Percentiles rank a stretch among this genome's conserved stretches.
These are phyloP conservation scores for Epichloe baconii DNA, from an alignment of 2,329 filamentous ascomycete genomes.

Conservation along the genomic window DNA sequence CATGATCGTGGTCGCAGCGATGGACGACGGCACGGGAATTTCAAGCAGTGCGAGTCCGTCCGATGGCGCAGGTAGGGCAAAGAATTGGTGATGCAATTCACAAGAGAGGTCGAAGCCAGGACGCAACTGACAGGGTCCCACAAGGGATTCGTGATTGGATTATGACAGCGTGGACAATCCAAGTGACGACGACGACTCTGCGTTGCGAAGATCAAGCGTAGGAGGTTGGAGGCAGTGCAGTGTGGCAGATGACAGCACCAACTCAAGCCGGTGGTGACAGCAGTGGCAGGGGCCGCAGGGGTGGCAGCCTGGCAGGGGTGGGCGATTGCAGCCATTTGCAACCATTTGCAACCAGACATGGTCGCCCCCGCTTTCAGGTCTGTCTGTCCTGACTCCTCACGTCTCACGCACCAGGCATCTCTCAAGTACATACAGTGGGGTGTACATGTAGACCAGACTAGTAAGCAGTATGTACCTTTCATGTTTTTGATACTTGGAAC, in stretches of 20 bases:
- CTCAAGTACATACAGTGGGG: no score
- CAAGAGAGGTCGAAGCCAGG: constrained; percentile 2
- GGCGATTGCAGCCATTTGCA: no score
- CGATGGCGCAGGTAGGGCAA: background rate
- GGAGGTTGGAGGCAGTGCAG: constrained; percentile 4
- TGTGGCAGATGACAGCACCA: background rate
- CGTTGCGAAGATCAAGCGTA: constrained; percentile 2
- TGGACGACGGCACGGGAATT: background rate
- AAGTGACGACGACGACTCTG: constrained; percentile 5
- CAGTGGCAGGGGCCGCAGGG: background rate
- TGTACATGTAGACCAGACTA: no score
- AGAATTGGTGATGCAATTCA: constrained; percentile 7
- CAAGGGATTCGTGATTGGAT: constrained; percentile 1
- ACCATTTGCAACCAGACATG: no score
- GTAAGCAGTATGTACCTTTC: no score
- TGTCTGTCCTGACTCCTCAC: background rate
- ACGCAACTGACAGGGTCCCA: background rate
- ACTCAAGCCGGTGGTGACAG: background rate
- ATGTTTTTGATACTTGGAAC: no score
- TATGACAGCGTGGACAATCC: constrained; percentile 2
- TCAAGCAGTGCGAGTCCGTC: background rate
- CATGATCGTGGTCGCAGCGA: constrained; percentile 8
- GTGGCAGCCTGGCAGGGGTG: no score
- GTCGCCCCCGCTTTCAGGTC: no score
- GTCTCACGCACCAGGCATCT: no score